Evolutionary conservation across 805 yeast species (phyloP).

Genomic region (Lipomyces yamanashiensis): DNA sequence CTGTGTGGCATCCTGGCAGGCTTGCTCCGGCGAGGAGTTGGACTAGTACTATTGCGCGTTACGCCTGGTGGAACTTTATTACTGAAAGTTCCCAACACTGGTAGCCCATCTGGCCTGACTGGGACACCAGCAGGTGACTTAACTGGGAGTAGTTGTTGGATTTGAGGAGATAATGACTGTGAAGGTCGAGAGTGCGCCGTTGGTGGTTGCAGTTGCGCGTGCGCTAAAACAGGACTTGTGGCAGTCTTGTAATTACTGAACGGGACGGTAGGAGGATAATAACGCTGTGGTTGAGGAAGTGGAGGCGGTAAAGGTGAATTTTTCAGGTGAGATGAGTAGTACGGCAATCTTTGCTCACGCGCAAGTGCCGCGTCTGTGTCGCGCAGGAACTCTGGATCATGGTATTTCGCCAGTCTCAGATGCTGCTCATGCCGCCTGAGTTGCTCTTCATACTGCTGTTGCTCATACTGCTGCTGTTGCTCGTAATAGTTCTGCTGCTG

Average conservation of each 20-base stretch:
- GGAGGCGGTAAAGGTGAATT: conserved; percentile 11
- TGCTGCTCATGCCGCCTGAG: conserved; percentile 7
- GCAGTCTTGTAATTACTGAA: background rate
- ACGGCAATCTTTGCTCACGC: conserved; percentile 11
- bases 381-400: conserved; percentile 9
- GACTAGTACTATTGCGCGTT: conserved; percentile 18
- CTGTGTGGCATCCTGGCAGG: background rate
- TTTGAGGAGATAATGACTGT: conserved; percentile 4
- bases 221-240: background rate
- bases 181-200: background rate
- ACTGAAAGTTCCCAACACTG: conserved; percentile 33
- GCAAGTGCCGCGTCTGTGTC: conserved; percentile 12
- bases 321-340: conserved; percentile 15
- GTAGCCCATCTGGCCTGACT: conserved; percentile 25
- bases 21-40: conserved; percentile 19
- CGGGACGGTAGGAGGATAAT: conserved; percentile 6
- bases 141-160: background rate
- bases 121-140: conserved; percentile 20
- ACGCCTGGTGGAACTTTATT: conserved; percentile 32
- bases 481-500: conserved; percentile 8
- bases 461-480: conserved; percentile 2
- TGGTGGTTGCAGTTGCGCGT: background rate
- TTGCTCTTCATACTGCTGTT: conserved; percentile 7
- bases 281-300: conserved; percentile 9
- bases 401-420: conserved; percentile 7